phyloP scores from a whole-genome alignment of 2,329 filamentous ascomycete genomes.

The Rhynchosporium graminicola region DNA sequence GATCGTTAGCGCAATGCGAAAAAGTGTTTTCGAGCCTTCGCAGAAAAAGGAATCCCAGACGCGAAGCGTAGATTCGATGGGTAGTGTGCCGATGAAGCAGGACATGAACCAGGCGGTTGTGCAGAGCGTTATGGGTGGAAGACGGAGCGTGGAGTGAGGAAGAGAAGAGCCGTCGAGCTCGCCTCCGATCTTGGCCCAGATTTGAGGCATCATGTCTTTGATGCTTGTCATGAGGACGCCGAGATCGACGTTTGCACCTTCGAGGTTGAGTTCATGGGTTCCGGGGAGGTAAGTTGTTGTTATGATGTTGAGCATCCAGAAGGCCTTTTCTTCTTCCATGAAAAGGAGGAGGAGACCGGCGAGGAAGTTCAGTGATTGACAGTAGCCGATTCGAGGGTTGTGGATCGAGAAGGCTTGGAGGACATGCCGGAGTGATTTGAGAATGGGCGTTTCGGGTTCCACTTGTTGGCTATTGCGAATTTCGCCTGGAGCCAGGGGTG shows the following conservation, averaged over 20 bases:
- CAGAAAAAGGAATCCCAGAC: slow-evolving; percentile 98
- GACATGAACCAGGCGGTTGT: slow-evolving; percentile 99
- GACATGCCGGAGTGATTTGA: slow-evolving; percentile 79
- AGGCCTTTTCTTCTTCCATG: slow-evolving; percentile 85
- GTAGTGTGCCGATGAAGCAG: slow-evolving; percentile 88
- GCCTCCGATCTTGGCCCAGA: slow-evolving; percentile 86
- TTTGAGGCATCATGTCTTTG: slow-evolving; percentile 75
- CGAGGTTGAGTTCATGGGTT: slow-evolving; percentile 86
- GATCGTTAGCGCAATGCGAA: slow-evolving; percentile 85
- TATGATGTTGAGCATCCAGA: slow-evolving; percentile 91
- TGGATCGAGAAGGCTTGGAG: slow-evolving; percentile 88
- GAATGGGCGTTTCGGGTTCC: slow-evolving; percentile 68
- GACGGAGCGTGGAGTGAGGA: slow-evolving; percentile 47
- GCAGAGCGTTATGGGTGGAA: slow-evolving; percentile 88
- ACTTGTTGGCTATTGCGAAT: slow-evolving; percentile 39
- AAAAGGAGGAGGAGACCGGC: slow-evolving; percentile 88
- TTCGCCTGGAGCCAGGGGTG: slow-evolving; percentile 30
- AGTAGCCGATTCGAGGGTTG: slow-evolving; percentile 91
- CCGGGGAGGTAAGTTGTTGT: slow-evolving; percentile 86
- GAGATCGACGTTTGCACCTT: slow-evolving; percentile 90
- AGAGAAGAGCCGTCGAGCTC: slow-evolving; percentile 58
- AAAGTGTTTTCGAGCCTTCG: slow-evolving; percentile 90
- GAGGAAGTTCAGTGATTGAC: slow-evolving; percentile 93
- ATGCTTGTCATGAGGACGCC: slow-evolving; percentile 89
- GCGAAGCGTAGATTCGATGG: slow-evolving; percentile 86